Evolutionary conservation across 345 rosid species (phyloP).

Genomic region (Aquilaria yunnanensis): DNA sequence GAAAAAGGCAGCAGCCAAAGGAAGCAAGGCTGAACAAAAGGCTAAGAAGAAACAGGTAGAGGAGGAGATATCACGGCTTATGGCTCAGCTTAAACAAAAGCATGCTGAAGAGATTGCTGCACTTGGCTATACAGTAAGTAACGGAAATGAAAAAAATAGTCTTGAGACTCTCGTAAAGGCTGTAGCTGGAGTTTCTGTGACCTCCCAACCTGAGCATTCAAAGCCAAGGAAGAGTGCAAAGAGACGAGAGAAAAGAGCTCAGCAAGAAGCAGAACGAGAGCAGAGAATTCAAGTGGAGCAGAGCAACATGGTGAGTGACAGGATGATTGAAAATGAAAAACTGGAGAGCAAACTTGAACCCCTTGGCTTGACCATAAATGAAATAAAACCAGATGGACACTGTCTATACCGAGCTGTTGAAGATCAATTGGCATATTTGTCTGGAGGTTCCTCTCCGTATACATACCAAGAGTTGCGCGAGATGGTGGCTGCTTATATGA

Average conservation of each 20-base stretch:
- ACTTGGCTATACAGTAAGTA: conserved; percentile 44
- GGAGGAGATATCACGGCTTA: conserved; percentile 69
- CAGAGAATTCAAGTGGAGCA: conserved; percentile 91
- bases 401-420: conserved; percentile 95
- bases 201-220: conserved; percentile 47
- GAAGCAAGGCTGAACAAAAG: conserved; percentile 96
- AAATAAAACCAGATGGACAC: conserved; percentile 90
- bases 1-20: conserved; percentile 91
- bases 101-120: conserved; percentile 78
- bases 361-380: conserved; percentile 51
- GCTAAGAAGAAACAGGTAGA: conserved; percentile 95
- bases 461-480: conserved; percentile 60
- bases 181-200: conserved; percentile 72
- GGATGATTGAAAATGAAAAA: conserved; percentile 54
- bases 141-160: conserved; percentile 48
- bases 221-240: conserved; percentile 72
- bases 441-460: conserved; percentile 64
- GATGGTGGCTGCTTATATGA: conserved; percentile 83
- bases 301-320: conserved; percentile 63
- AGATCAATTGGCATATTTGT: conserved; percentile 55
- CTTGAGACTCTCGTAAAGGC: conserved; percentile 81
- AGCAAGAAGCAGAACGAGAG: conserved; percentile 87
- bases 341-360: conserved; percentile 57
- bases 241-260: conserved; percentile 80
- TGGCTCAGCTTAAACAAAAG: conserved; percentile 60